Evolutionary conservation across 108 stramenopile species (phyloP).

Genomic region (Mediolabrus comicus): DNA sequence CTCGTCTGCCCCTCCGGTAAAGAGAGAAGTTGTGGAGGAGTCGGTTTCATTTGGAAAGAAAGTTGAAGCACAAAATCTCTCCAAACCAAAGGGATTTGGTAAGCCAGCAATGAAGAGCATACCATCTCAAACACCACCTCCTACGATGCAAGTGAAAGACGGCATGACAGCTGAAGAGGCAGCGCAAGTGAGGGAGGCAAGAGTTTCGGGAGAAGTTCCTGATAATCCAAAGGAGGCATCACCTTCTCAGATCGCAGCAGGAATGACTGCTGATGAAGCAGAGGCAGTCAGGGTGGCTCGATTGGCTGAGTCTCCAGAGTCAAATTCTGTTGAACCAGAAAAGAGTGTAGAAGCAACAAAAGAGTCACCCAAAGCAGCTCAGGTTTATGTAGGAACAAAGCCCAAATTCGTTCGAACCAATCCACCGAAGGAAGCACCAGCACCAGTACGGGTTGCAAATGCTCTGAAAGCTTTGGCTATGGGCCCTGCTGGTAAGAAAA

Average conservation of each 20-base stretch:
- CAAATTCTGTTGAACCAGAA: background rate
- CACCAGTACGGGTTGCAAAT: background rate
- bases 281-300: conserved; percentile 2
- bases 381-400: background rate
- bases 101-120: conserved; percentile 16
- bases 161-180: conserved; percentile 7
- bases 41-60: background rate
- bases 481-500: background rate
- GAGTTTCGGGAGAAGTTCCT: background rate
- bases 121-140: background rate
- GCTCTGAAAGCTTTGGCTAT: background rate
- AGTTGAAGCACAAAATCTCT: conserved; percentile 2
- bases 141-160: background rate
- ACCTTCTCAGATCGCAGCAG: background rate
- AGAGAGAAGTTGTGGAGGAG: background rate
- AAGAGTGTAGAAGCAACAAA: background rate
- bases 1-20: background rate
- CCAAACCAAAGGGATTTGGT: conserved; percentile 7
- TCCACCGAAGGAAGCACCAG: background rate
- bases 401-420: background rate
- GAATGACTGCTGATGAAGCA: conserved; percentile 6
- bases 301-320: background rate
- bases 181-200: conserved; percentile 2
- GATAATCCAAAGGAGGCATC: background rate
- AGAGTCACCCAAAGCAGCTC: background rate